Conservation (phyloP, 2,329 filamentous ascomycete species). For the Colletotrichum lini region DNA sequence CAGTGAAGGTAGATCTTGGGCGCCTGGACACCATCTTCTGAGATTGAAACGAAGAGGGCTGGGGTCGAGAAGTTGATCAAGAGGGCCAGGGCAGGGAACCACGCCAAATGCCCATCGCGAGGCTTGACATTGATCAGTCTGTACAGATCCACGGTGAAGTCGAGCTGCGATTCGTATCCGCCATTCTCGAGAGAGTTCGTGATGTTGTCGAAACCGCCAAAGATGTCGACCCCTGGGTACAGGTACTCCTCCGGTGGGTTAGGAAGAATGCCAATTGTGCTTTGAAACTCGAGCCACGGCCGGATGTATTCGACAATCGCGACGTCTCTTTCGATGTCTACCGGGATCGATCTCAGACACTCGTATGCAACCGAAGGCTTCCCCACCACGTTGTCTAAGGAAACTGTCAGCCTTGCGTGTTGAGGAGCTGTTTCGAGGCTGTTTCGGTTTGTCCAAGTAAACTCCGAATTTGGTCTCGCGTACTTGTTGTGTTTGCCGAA, state of each 20-base stretch:
- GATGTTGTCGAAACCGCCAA: slow-evolving; percentile 44
- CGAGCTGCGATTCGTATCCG: slow-evolving; percentile 41
- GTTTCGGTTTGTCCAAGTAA: too few relatives aligned
- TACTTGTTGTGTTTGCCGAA: background rate
- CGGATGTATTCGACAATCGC: slow-evolving; percentile 41
- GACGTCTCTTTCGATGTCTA: slow-evolving; percentile 37
- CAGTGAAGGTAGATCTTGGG: slow-evolving; percentile 41
- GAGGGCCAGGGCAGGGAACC: slow-evolving; percentile 27
- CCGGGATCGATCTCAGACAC: slow-evolving; percentile 43
- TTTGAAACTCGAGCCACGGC: slow-evolving; percentile 44
- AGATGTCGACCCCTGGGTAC: slow-evolving; percentile 44
- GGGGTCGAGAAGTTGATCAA: slow-evolving; percentile 35
- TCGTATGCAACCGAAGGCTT: slow-evolving; percentile 42
- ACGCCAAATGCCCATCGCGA: slow-evolving; percentile 42
- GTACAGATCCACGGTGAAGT: slow-evolving; percentile 43
- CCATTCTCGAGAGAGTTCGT: slow-evolving; percentile 31
- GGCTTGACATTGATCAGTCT: slow-evolving; percentile 39
- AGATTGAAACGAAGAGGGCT: slow-evolving; percentile 42
- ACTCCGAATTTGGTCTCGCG: background rate
- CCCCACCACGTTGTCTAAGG: slow-evolving; percentile 11
- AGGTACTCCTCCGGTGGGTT: slow-evolving; percentile 44
- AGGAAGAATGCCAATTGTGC: slow-evolving; percentile 43
- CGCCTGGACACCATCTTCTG: slow-evolving; percentile 34
- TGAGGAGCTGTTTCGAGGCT: too few relatives aligned
- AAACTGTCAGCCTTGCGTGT: background rate